Percentiles rank a stretch among this genome's conserved stretches.
Conservation (phyloP, 306 rosid genomes). For the Boehmeria nivea region DNA sequence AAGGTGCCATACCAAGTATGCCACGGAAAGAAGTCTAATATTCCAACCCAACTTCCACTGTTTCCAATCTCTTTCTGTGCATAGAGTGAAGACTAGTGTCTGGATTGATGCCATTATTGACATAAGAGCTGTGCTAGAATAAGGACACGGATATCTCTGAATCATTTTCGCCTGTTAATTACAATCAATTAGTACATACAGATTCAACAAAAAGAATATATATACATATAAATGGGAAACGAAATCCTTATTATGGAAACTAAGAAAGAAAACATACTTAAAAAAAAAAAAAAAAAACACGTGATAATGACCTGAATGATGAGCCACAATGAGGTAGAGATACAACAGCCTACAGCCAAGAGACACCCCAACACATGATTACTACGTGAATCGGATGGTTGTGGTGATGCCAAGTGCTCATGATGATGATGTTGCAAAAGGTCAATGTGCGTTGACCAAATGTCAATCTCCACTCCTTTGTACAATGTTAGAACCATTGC, state of each 20-base stretch:
- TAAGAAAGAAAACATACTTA: no score
- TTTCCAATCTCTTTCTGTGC: constrained; percentile 47
- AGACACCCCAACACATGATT: constrained; percentile 27
- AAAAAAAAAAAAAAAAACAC: no score
- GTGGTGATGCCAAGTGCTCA: constrained; percentile 14
- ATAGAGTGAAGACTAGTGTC: constrained; percentile 35
- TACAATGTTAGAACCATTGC: constrained; percentile 59
- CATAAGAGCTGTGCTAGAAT: constrained; percentile 64
- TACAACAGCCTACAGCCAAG: constrained; percentile 23
- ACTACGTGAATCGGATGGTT: neutral
- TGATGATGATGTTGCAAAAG: constrained; percentile 23
- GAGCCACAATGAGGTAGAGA: constrained; percentile 31
- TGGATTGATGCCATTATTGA: constrained; percentile 51
- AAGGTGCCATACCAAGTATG: constrained; percentile 42
- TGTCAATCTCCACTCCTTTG: constrained; percentile 42
- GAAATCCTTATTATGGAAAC: no score
- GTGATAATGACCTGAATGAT: constrained; percentile 37
- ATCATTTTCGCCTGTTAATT: constrained; percentile 50
- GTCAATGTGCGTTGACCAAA: constrained; percentile 56
- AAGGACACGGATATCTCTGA: constrained; percentile 42
- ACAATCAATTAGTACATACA: no score
- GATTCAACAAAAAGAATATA: no score
- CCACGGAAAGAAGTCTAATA: constrained; percentile 48
- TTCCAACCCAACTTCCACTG: constrained; percentile 66
- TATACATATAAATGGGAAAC: no score